These are phyloP conservation scores for Prunella vulgaris DNA, from an alignment of 257 asterid genomes.

Conservation along the genomic window DNA sequence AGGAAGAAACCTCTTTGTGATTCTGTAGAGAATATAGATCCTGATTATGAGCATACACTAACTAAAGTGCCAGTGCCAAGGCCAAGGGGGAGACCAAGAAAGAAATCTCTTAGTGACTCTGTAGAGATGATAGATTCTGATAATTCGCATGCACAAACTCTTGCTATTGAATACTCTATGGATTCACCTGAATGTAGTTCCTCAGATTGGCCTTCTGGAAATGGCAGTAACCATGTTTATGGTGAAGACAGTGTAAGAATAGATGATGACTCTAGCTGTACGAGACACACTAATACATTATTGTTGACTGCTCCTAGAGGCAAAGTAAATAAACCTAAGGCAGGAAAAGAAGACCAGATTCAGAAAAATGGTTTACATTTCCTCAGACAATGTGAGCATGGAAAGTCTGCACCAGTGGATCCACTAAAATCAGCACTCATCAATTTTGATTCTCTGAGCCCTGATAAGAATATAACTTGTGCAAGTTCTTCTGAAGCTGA, in stretches of 20 bases:
- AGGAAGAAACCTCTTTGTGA: conserved; percentile 33
- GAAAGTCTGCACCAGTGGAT: conserved; percentile 27
- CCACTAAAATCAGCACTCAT: conserved; percentile 20
- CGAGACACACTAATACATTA: conserved; percentile 14
- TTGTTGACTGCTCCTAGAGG: conserved; percentile 24
- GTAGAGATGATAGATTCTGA: conserved; percentile 23
- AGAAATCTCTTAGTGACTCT: conserved; percentile 33
- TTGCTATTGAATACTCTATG: conserved; percentile 32
- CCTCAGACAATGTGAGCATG: conserved; percentile 29
- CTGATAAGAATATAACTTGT: conserved; percentile 22
- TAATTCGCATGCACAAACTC: conserved; percentile 23
- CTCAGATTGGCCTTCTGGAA: conserved; percentile 23
- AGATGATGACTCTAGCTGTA: conserved; percentile 15
- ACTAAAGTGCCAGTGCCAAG: conserved; percentile 17
- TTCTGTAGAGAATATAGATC: conserved; percentile 26
- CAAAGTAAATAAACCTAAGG: conserved; percentile 28
- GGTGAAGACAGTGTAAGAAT: conserved; percentile 21
- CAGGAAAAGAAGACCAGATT: conserved; percentile 22
- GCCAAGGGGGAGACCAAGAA: conserved; percentile 49
- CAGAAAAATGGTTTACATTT: conserved; percentile 23
- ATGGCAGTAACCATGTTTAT: conserved; percentile 3
- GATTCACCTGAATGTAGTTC: conserved; percentile 16
- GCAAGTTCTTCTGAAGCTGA: conserved; percentile 21
- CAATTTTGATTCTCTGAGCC: conserved; percentile 26
- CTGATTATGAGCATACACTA: conserved; percentile 14